Conservation (phyloP, 176 grass and related monocot species). For the Stipa capillata region DNA sequence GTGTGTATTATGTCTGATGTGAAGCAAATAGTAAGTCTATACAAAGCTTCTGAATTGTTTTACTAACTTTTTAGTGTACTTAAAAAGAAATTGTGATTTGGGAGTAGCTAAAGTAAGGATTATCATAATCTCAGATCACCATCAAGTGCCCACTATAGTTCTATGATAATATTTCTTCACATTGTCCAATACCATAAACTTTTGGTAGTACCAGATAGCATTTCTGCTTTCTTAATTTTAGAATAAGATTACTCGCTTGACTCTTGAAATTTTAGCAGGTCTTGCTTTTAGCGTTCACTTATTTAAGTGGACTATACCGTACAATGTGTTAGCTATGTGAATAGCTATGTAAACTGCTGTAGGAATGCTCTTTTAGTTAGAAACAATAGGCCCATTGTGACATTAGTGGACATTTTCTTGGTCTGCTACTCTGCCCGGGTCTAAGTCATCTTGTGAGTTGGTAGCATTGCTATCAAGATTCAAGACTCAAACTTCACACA, state of each 20-base stretch:
- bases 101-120: too few species aligned
- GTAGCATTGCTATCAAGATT: slow-evolving; percentile 16
- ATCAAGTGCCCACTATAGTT: background rate
- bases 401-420: background rate
- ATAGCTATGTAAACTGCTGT: background rate
- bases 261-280: background rate
- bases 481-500: background rate
- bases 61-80: background rate
- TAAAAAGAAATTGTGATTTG: background rate
- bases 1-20: background rate
- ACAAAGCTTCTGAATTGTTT: background rate
- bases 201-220: background rate
- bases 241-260: background rate
- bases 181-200: background rate
- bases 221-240: background rate
- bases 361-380: background rate
- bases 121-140: background rate
- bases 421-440: background rate
- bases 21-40: background rate
- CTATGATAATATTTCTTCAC: background rate
- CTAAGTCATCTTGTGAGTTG: background rate
- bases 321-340: background rate
- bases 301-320: background rate
- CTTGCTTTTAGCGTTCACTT: background rate
- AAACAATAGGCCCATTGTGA: background rate